Evolutionary conservation across 2,329 filamentous ascomycete genomes (phyloP).

Genomic region (Lachnellula suecica): DNA sequence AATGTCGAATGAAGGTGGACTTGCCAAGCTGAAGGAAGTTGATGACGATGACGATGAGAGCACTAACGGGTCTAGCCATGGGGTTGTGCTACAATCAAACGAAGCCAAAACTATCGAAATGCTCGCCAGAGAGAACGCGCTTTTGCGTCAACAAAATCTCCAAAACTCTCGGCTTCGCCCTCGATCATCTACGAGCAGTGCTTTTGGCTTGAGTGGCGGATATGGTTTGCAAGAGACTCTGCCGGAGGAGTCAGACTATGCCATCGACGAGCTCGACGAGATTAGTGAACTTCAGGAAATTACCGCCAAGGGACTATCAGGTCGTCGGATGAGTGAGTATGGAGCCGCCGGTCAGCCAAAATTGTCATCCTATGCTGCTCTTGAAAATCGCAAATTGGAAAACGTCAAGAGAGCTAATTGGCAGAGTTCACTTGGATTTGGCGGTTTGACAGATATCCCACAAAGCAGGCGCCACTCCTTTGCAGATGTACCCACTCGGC

Average conservation of each 20-base stretch:
- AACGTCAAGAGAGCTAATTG: slow-evolving; percentile 68
- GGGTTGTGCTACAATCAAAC: slow-evolving; percentile 50
- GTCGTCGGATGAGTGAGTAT: slow-evolving; percentile 39
- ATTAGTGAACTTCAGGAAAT: slow-evolving; percentile 45
- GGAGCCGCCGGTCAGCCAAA: slow-evolving; percentile 29
- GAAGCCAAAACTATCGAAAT: slow-evolving; percentile 65
- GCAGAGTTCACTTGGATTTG: slow-evolving; percentile 70
- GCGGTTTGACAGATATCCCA: slow-evolving; percentile 58
- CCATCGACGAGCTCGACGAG: slow-evolving; percentile 72
- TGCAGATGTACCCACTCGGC: slow-evolving; percentile 65
- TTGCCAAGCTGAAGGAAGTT: slow-evolving; percentile 69
- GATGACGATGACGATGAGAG: slow-evolving; percentile 64
- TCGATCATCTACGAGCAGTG: slow-evolving; percentile 53
- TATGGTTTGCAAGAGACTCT: slow-evolving; percentile 60
- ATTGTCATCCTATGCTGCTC: slow-evolving; percentile 36
- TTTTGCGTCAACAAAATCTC: slow-evolving; percentile 59
- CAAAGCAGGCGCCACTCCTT: slow-evolving; percentile 82
- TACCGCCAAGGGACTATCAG: slow-evolving; percentile 27
- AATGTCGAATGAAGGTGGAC: slow-evolving; percentile 63
- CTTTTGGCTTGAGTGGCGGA: slow-evolving; percentile 53
- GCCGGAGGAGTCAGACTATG: slow-evolving; percentile 67
- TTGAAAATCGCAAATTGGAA: slow-evolving; percentile 62
- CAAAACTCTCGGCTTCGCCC: slow-evolving; percentile 55
- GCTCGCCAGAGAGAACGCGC: slow-evolving; percentile 61
- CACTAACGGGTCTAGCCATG: slow-evolving; percentile 53